Conservation (phyloP, 208 protist species). For the Leishmania major region DNA sequence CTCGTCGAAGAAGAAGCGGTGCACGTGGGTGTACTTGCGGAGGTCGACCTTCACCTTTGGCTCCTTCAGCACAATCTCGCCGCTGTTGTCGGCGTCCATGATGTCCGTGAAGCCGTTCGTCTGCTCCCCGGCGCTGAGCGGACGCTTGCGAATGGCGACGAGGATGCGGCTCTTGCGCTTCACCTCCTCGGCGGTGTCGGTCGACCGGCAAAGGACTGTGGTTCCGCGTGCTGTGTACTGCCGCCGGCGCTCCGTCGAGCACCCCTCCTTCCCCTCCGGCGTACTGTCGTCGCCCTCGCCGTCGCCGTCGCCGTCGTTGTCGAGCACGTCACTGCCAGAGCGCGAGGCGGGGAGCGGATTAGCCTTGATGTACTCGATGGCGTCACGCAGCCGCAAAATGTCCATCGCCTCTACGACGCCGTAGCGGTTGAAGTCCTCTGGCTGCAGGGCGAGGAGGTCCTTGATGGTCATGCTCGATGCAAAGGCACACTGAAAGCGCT, state of each 20-base stretch:
- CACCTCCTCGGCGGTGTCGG: constrained; percentile 33
- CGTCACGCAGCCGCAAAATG: constrained; percentile 41
- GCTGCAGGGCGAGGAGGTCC: constrained; percentile 32
- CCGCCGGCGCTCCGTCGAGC: constrained; percentile 26
- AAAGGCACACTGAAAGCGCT: constrained; percentile 24
- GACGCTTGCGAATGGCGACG: constrained; percentile 91
- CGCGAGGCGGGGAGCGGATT: constrained; percentile 34
- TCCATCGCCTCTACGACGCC: constrained; percentile 42
- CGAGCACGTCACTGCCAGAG: constrained; percentile 42
- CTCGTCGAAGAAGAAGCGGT: constrained; percentile 96
- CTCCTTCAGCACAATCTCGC: constrained; percentile 78
- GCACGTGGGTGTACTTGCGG: constrained; percentile 95
- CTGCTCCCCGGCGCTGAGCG: constrained; percentile 71
- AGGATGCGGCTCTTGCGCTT: constrained; percentile 80
- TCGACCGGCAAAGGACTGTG: constrained; percentile 50
- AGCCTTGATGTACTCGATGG: constrained; percentile 36
- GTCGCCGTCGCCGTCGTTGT: constrained; percentile 16
- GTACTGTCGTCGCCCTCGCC: constrained; percentile 11
- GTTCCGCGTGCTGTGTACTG: constrained; percentile 62
- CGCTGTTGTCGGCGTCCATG: constrained; percentile 68
- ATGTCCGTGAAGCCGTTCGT: constrained; percentile 76
- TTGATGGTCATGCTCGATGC: constrained; percentile 27
- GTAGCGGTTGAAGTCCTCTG: constrained; percentile 36
- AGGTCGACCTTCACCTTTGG: constrained; percentile 95
- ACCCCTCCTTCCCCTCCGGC: constrained; percentile 18